These are phyloP conservation scores for Quercus glauca DNA, from an alignment of 306 rosid genomes.

Conservation along the genomic window DNA sequence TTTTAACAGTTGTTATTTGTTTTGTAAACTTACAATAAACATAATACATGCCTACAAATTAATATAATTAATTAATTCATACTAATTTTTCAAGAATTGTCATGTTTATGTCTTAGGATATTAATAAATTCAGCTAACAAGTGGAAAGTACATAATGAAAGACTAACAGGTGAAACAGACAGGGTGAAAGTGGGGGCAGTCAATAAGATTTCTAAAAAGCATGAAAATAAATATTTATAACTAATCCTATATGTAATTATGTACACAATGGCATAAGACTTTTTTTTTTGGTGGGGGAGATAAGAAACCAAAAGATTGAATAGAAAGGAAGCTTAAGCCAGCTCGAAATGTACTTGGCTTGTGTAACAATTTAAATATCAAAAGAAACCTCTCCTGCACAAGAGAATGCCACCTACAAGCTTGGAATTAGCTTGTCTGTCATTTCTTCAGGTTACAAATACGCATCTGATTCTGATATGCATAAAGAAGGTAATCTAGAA, in stretches of 20 bases:
- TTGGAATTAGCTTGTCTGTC: neutral
- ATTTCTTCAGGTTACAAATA: neutral
- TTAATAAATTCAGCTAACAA: no score
- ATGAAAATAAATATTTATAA: neutral
- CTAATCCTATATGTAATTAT: no score
- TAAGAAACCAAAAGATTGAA: neutral
- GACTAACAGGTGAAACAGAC: neutral
- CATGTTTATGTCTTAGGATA: no score
- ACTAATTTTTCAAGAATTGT: no score
- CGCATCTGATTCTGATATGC: neutral
- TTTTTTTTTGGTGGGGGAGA: neutral
- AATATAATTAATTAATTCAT: no score
- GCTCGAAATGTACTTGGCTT: neutral
- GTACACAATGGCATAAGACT: no score
- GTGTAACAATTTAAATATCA: no score
- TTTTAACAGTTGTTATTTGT: no score
- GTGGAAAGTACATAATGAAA: neutral
- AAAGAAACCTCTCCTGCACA: neutral
- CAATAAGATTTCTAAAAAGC: neutral
- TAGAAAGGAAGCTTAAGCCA: neutral
- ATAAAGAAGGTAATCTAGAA: neutral
- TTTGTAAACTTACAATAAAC: no score
- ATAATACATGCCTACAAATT: no score
- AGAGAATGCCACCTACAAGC: neutral
- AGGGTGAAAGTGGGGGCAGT: neutral